Conservation (phyloP, 1,139 yeast species). For the Nakaseomyces delphensis region DNA sequence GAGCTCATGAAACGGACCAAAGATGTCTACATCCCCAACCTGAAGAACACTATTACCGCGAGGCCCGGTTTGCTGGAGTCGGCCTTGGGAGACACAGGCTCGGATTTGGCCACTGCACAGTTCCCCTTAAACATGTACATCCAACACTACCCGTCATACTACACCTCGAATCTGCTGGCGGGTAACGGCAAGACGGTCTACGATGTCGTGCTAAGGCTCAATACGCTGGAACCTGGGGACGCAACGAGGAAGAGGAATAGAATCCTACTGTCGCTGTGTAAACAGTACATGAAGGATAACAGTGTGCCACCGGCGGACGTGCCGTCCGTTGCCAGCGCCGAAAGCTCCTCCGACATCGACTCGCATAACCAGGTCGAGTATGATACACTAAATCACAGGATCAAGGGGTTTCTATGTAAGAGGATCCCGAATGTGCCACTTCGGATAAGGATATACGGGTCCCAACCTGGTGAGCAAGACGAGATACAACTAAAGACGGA, state of each 20-base stretch:
- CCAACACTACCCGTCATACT: conserved; percentile 55
- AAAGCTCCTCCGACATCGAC: too few relatives aligned
- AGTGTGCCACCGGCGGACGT: too few relatives aligned
- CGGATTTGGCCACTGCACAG: conserved; percentile 10
- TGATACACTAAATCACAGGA: conserved; percentile 43
- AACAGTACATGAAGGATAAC: conserved; percentile 51
- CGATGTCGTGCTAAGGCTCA: conserved; percentile 37
- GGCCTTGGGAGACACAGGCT: conserved; percentile 15
- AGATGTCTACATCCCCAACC: conserved; percentile 48
- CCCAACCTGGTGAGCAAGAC: conserved; percentile 27
- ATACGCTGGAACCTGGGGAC: conserved; percentile 61
- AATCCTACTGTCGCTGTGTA: conserved; percentile 58
- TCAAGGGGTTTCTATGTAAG: conserved; percentile 53
- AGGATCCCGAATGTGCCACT: conserved; percentile 48
- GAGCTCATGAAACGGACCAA: conserved; percentile 50
- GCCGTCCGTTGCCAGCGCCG: too few relatives aligned
- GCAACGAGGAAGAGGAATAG: conserved; percentile 59
- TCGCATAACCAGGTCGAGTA: conserved; percentile 13
- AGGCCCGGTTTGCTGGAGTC: conserved; percentile 42
- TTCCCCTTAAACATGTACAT: conserved; percentile 32
- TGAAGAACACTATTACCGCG: conserved; percentile 42
- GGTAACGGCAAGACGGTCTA: background rate
- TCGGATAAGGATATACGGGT: conserved; percentile 41
- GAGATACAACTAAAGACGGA: conserved; percentile 36
- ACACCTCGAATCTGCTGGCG: conserved; percentile 37